phyloP scores from a whole-genome alignment of 148 eudicot species.

The Vaccinium myrtillus region DNA sequence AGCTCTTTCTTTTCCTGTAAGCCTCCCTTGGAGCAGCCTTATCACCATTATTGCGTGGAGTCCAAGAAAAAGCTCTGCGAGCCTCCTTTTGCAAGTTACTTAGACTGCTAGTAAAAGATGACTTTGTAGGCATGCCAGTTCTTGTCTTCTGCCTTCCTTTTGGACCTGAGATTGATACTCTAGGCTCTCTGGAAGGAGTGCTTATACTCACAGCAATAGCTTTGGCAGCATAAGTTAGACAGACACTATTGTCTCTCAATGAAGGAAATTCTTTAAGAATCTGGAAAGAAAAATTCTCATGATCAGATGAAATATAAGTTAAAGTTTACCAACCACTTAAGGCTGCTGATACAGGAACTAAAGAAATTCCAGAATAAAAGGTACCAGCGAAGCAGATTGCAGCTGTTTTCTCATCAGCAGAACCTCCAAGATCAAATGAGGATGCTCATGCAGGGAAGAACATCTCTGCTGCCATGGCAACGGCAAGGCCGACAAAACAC shows the following conservation, averaged over 20 bases:
- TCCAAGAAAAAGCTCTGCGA: slow-evolving; percentile 94
- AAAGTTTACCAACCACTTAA: background rate
- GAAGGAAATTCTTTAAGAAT: slow-evolving; percentile 88
- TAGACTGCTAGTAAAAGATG: slow-evolving; percentile 74
- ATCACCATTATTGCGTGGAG: slow-evolving; percentile 73
- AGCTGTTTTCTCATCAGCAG: slow-evolving; percentile 95
- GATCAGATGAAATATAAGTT: slow-evolving; percentile 7
- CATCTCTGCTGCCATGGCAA: slow-evolving; percentile 99
- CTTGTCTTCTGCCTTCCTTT: slow-evolving; percentile 67
- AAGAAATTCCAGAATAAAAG: slow-evolving; percentile 13
- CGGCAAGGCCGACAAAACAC: slow-evolving; percentile 90
- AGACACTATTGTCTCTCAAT: slow-evolving; percentile 59
- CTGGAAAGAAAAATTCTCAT: slow-evolving; percentile 38
- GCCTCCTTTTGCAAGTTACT: slow-evolving; percentile 95
- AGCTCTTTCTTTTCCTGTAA: slow-evolving; percentile 84
- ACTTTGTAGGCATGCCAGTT: slow-evolving; percentile 58
- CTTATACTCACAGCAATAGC: slow-evolving; percentile 75
- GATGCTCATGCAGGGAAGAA: slow-evolving; percentile 94
- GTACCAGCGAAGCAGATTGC: slow-evolving; percentile 93
- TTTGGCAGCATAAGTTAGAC: slow-evolving; percentile 83
- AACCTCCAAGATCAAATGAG: slow-evolving; percentile 92
- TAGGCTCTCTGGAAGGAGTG: slow-evolving; percentile 80
- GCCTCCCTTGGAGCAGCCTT: slow-evolving; percentile 72
- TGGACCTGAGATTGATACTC: slow-evolving; percentile 67
- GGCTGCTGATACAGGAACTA: background rate